phyloP scores from a whole-genome alignment of 1,139 yeast species.

The Arxiozyma heterogenica region DNA sequence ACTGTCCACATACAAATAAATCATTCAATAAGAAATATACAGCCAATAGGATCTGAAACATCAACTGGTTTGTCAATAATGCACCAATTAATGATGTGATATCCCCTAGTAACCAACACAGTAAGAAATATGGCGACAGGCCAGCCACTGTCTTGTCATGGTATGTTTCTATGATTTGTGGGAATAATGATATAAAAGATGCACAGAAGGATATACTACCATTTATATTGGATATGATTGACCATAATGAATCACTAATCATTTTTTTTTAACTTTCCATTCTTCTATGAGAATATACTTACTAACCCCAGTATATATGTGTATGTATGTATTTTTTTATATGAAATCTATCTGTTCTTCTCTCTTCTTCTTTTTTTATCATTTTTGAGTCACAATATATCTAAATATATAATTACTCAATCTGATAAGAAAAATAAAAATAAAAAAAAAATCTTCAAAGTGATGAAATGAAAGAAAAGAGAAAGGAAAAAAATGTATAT shows the following conservation, averaged over 20 bases:
- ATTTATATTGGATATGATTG: conserved; percentile 29
- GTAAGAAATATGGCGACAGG: conserved; percentile 63
- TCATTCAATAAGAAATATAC: conserved; percentile 71
- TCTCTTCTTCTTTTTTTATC: background rate
- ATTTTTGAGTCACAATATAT: background rate
- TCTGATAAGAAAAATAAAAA: no score
- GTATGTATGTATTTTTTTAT: no score
- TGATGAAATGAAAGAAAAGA: no score
- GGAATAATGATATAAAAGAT: conserved; percentile 84
- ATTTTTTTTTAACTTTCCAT: background rate
- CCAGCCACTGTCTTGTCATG: conserved; percentile 77
- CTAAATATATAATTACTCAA: no score
- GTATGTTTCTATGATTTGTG: conserved; percentile 75
- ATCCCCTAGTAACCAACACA: conserved; percentile 82
- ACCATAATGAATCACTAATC: conserved; percentile 13
- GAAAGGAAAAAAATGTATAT: no score
- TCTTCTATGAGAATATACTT: background rate
- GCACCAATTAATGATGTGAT: conserved; percentile 74
- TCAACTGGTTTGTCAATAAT: conserved; percentile 60
- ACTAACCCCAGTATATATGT: no score
- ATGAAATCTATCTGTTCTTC: background rate
- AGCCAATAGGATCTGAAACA: conserved; percentile 70
- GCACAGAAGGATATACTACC: conserved; percentile 49
- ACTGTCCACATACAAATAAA: conserved; percentile 61
- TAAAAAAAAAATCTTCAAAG: background rate